Base-by-base conservation (phyloP, 345 rosid genomes). In the Citrus unshiu region DNA sequence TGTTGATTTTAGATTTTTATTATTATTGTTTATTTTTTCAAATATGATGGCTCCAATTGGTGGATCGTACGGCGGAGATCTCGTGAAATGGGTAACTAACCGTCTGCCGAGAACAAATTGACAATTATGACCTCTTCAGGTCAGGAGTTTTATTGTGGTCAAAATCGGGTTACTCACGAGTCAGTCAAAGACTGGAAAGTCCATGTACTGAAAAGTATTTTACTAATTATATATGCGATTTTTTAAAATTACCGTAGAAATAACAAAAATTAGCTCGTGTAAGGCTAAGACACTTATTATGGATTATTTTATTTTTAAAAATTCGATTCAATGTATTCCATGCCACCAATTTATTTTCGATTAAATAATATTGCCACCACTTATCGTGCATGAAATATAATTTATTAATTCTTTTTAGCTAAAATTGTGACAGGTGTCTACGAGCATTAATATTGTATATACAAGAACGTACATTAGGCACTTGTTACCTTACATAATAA, bases 41-140 rank as follows among this genome's bases (percentile, higher is more conserved):
- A 43, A 43, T 18, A 3, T 46, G 63, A 63, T 29, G 10, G 21
- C 29, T 43, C 40, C 34, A 25, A 75, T 63, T 63, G 58, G 70
- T 62, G 40, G 78, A 75, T 75, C 78, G 43, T 27, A 29, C 43
- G 61, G 78, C 62, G 46, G 59, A 64, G 25, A 22, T 74, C 46
- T 30, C 69, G 76, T 70, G 74, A 49, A 49, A 49, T 27, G 1
- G 51, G 51, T 62, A 29, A 74, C 69, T 14, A 62, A 62, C 9
- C 27, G 37, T 39, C 69, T 25, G 58, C 27, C 27, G 2, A 1
- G 25, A n/a, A 9, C n/a, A 4, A 19, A 60, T 62, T 62, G 58
- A 62, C 59, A 4, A 43, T 37, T 74, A 40, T 73, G 68, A 9
- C 68, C 67, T 35, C 39, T 58, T 5, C 18, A 35, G 5, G 46